Conservation (phyloP, 306 rosid genomes). For the Glycyrrhiza uralensis region DNA sequence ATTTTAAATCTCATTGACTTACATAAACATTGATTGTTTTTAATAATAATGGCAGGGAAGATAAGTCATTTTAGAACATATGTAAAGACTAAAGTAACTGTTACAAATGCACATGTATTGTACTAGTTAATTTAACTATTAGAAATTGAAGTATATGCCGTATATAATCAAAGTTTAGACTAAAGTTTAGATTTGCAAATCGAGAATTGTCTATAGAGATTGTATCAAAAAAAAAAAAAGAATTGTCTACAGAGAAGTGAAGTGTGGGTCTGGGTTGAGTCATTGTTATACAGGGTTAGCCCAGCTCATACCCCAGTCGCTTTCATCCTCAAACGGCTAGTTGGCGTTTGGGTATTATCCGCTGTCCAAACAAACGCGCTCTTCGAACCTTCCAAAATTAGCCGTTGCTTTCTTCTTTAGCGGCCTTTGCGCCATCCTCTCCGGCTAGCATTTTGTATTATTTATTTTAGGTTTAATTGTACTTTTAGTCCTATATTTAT, state of each 20-base stretch:
- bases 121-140: too few species aligned
- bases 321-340: conserved; percentile 38
- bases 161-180: too few species aligned
- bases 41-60: too few species aligned
- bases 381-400: conserved; percentile 6
- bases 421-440: not conserved
- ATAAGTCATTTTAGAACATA: too few species aligned
- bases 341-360: not conserved
- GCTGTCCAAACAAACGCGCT: not conserved
- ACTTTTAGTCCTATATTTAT: too few species aligned
- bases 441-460: conserved; percentile 11
- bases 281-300: not conserved
- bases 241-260: not conserved
- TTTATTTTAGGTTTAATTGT: not conserved
- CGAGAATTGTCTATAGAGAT: too few species aligned
- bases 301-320: not conserved
- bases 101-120: too few species aligned
- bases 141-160: too few species aligned
- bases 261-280: not conserved
- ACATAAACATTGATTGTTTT: too few species aligned
- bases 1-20: too few species aligned
- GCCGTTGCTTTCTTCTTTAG: conserved; percentile 28
- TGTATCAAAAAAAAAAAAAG: not conserved
- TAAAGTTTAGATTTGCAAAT: not conserved
- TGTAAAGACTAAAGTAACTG: too few species aligned